Conservation (phyloP, 2,329 filamentous ascomycete species). For the Fusarium mexicanum region DNA sequence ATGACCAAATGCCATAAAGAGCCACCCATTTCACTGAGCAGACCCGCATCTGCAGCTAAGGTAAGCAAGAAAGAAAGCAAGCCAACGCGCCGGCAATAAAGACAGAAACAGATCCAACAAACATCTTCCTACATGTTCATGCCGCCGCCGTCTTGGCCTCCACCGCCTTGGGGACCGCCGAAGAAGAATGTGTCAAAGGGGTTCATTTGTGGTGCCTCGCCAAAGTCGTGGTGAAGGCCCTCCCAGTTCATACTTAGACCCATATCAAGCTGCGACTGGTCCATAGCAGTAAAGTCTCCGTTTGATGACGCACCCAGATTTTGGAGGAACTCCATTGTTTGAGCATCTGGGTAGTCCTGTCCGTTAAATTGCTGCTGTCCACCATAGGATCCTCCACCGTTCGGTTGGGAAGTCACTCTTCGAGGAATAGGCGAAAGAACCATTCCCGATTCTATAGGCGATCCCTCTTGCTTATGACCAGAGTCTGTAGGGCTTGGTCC, state of each 20-base stretch:
- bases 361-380: constrained; percentile 48
- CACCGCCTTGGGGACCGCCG: constrained; percentile 58
- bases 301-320: constrained; percentile 51
- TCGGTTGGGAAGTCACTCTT: constrained; percentile 49
- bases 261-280: constrained; percentile 67
- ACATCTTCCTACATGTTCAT: constrained; percentile 39
- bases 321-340: constrained; percentile 65
- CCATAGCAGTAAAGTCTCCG: constrained; percentile 46
- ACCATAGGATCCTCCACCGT: constrained; percentile 46
- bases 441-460: constrained; percentile 54
- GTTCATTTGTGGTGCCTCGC: constrained; percentile 68
- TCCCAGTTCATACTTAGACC: constrained; percentile 75
- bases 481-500: constrained; percentile 46
- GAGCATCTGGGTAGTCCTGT: constrained; percentile 59
- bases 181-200: constrained; percentile 81
- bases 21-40: constrained; percentile 24
- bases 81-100: constrained; percentile 31
- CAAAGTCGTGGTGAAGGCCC: constrained; percentile 69
- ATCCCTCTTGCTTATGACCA: constrained; percentile 44
- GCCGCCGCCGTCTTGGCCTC: constrained; percentile 36
- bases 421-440: constrained; percentile 56
- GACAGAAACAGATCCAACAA: constrained; percentile 10
- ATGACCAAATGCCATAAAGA: constrained; percentile 13
- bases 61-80: constrained; percentile 4
- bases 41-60: constrained; percentile 14